phyloP scores from a whole-genome alignment of 352 stramenopile genomes.

The Globisporangium camurandrum region DNA sequence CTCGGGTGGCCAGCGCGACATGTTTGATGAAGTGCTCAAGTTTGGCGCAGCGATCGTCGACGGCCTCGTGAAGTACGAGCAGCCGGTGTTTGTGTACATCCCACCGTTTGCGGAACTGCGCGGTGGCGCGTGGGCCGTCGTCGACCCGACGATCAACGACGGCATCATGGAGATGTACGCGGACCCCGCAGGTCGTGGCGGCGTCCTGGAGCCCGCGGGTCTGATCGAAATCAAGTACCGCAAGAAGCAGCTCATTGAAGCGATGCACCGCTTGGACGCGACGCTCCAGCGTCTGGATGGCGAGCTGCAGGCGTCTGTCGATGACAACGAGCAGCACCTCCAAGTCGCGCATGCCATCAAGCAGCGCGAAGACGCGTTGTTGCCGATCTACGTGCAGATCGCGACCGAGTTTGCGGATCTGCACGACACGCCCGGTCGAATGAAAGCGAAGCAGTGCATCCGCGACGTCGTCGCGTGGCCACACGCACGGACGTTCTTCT shows the following conservation, averaged over 20 bases:
- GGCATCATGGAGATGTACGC: constrained; percentile 99
- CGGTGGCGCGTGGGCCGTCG: constrained; percentile 98
- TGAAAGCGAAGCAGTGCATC: constrained; percentile 99
- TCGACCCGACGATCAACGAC: constrained; percentile 99
- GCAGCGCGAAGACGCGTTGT: constrained; percentile 87
- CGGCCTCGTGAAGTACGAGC: constrained; percentile 96
- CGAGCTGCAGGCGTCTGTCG: constrained; percentile 9
- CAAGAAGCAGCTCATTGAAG: constrained; percentile 94
- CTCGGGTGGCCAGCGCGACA: constrained; percentile 98
- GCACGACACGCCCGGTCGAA: constrained; percentile 99
- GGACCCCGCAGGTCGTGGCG: constrained; percentile 88
- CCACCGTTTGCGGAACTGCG: constrained; percentile 97
- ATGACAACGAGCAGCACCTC: constrained; percentile 1
- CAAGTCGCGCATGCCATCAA: constrained; percentile 90
- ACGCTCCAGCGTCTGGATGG: constrained; percentile 45
- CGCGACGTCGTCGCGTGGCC: constrained; percentile 94
- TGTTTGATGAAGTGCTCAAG: constrained; percentile 99
- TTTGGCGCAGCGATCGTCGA: constrained; percentile 99
- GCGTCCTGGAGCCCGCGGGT: constrained; percentile 98
- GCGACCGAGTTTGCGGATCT: constrained; percentile 99
- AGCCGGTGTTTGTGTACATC: constrained; percentile 99
- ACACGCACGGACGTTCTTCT: constrained; percentile 96
- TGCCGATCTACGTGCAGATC: constrained; percentile 97
- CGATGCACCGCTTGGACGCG: constrained; percentile 93
- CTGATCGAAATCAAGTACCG: constrained; percentile 99